Base-by-base conservation (phyloP, 2,329 filamentous ascomycete genomes). In the Dactylellina drechsleri region DNA sequence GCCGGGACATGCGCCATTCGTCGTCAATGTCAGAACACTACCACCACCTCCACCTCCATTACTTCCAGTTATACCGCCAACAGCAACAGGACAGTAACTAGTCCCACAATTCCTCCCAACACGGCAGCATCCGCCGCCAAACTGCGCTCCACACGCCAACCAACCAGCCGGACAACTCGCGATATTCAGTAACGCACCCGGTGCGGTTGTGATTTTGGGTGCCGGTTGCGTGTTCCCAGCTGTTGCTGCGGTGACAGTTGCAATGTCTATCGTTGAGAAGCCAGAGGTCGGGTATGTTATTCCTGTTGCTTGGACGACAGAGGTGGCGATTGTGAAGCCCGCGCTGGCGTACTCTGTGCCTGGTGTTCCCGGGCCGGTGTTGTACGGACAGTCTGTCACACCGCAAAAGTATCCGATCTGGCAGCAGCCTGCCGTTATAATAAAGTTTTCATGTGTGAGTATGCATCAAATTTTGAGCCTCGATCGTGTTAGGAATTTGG, bases 371-470 rank as follows among this genome's bases (percentile, higher is more conserved):
- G 49, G 23, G 43, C 62, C 70, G 4, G 62, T 74, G 53, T 74
- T 62, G 43, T 62, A 74, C 0, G 62, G 70, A 18, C 70, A 74
- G 45, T 45, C n/a, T 16, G 65, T 58, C 28, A 52, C 49, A 7
- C 50, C 70, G 52, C 70, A 74, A 41, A 59, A 57, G 52, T 67
- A 74, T 7, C 70, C 70, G n/a, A 67, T 57, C 59, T 66, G 62
- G 28, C 70, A 74, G 45, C 70, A 74, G 20, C 70, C 68, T 73
- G n/a, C 41, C 16, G 31, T 47, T 47, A 47, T 47, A 47, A 16
- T 10, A 36, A 36, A 36, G 10, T 36, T 36, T 4, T 36, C 31
- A 36, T n/a, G 16, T 47, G 13, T 47, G 13, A 47, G 43, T 16
- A 15, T 10, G 43, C 13, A 47, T 47, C n/a, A 6, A 7, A 47